Percentiles rank a stretch among this genome's conserved stretches.
Evolutionary conservation across 202 grass and related monocot genomes (phyloP).

Genomic region (Musa balbisiana): DNA sequence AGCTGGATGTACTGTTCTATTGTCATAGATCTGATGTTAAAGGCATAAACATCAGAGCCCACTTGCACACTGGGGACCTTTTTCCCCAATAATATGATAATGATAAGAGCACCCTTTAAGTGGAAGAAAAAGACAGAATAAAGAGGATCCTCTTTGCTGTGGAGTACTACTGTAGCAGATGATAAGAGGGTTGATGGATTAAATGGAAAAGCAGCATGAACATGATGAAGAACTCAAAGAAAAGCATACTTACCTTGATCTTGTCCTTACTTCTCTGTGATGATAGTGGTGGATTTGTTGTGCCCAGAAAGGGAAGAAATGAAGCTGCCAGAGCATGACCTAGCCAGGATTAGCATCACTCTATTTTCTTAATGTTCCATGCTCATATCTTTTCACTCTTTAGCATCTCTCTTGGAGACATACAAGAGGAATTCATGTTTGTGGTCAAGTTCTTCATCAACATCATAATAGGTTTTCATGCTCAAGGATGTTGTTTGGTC

Average conservation of each 20-base stretch:
- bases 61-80: no score
- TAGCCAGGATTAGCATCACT: not conserved
- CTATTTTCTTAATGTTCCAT: not conserved
- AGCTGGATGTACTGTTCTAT: no score
- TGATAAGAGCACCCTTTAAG: no score
- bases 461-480: not conserved
- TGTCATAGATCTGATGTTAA: no score
- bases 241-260: not conserved
- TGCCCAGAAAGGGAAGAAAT: slow-evolving; percentile 6
- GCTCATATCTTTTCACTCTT: not conserved
- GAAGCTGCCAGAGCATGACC: slow-evolving; percentile 12
- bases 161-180: no score
- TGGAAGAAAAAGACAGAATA: no score
- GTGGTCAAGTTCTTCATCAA: not conserved
- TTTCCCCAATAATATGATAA: no score
- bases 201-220: not conserved
- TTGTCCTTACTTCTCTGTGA: not conserved
- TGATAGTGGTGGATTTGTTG: not conserved
- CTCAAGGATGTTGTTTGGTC: not conserved
- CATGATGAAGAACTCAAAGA: not conserved
- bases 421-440: no score
- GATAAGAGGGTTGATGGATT: no score
- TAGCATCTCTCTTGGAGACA: not conserved
- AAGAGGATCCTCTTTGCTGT: no score
- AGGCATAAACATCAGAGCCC: no score